Percentiles rank a stretch among this genome's conserved stretches.
Conservation (phyloP, 192 early-diverging fungal genomes). For the Coemansia sp. region DNA sequence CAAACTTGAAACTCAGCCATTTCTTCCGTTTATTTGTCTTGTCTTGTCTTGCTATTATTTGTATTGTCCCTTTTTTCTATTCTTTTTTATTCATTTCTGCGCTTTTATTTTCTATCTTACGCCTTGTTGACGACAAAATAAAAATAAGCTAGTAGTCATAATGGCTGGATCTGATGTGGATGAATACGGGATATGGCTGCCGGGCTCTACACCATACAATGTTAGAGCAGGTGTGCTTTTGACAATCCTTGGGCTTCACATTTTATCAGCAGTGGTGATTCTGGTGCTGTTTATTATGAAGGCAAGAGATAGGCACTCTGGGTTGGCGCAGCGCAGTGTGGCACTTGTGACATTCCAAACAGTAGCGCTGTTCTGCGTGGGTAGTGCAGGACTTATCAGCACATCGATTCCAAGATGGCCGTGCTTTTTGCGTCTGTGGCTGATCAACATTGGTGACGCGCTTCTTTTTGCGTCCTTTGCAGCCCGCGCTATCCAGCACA, state of each 20-base stretch:
- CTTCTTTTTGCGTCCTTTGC: constrained; percentile 30
- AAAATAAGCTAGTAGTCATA: background rate
- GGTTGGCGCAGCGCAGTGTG: constrained; percentile 33
- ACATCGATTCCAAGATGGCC: constrained; percentile 38
- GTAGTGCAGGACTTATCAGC: constrained; percentile 25
- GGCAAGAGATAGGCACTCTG: constrained; percentile 47
- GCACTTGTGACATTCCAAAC: constrained; percentile 27
- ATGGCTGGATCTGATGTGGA: background rate
- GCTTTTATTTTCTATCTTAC: constrained; percentile 13
- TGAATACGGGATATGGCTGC: constrained; percentile 16
- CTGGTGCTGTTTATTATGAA: constrained; percentile 42
- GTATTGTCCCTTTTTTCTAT: background rate
- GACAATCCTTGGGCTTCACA: constrained; percentile 24
- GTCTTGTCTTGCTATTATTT: background rate
- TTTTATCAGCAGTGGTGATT: constrained; percentile 28
- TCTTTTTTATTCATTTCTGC: background rate
- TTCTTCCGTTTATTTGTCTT: background rate
- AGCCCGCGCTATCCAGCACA: constrained; percentile 36
- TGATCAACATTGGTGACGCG: constrained; percentile 27
- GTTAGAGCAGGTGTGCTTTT: constrained; percentile 33
- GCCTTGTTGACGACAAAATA: background rate
- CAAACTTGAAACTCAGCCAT: background rate
- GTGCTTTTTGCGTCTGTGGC: constrained; percentile 42
- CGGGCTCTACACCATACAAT: constrained; percentile 22
- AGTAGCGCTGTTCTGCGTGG: constrained; percentile 26